Base-by-base conservation (phyloP, 1,139 yeast genomes). In the Arxiozyma bovina region DNA sequence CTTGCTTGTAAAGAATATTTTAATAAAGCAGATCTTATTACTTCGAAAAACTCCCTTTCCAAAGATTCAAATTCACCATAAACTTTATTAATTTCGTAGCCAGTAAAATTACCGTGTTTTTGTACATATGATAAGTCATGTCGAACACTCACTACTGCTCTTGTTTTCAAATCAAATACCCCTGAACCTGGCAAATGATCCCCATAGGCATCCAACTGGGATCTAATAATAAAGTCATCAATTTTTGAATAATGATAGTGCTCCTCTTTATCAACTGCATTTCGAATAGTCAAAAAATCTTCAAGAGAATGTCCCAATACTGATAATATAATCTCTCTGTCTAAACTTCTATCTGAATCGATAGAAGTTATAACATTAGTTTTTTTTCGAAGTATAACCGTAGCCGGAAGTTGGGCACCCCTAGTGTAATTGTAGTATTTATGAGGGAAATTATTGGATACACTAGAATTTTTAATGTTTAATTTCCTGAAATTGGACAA, bases 1-100 rank as follows among this genome's bases (percentile, higher is more conserved):
- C 97, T 77, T 0, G 97, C 98, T 68, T 93, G 99, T 60, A 91
- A 76, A 15, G 88, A 79, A 66, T 91, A 93, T 69, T 93, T 93
- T 62, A 93, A 73, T 71, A 93, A 71, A 0, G 94, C 85, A 1
- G 93, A 80, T 55, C 87, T 74, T 17, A 86, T 79, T 61, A 93
- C 76, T 65, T 93, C 99, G 58, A 73, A 76, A 66, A 79, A 77
- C 64, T 93, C 99, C 41, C 91, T 74, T 63, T 87, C 89, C 67
- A 82, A 87, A 6, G 95, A 85, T 67, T 89, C 96, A 63, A 73
- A 82, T 44, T 72, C 70, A 0, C 97, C 98, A 43, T 72, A 70
- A 12, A 79, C 70, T 60, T 78, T 78, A 65, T 77, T 72, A 23
- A 90, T 79, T 60, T 83, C 85, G 66, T 93, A 93, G 42, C 81